Conservation (phyloP, 305 asterid genomes). For the Fraxinus angustifolia region DNA sequence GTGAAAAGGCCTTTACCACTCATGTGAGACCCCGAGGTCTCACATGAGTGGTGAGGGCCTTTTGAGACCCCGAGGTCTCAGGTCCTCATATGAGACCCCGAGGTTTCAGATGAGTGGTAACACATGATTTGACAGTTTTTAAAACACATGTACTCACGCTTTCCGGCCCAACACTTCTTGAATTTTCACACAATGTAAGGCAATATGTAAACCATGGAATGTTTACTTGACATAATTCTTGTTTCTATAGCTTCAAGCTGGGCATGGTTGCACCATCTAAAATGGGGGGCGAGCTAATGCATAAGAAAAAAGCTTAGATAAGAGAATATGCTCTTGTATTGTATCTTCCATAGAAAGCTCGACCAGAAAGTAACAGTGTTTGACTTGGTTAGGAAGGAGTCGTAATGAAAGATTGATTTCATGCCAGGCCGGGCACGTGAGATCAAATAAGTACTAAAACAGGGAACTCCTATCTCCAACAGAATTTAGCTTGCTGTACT, state of each 20-base stretch:
- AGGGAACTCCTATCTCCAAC: too few species aligned
- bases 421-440: background rate
- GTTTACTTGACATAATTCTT: background rate
- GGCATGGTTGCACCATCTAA: background rate
- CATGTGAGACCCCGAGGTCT: too few species aligned
- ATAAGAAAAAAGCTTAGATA: background rate
- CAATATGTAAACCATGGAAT: background rate
- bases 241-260: background rate
- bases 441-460: background rate
- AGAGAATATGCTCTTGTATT: background rate
- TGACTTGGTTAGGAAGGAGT: background rate
- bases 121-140: too few species aligned
- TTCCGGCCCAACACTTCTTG: too few species aligned
- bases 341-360: background rate
- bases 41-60: too few species aligned
- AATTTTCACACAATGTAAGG: too few species aligned
- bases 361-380: background rate
- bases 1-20: too few species aligned
- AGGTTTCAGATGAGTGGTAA: too few species aligned
- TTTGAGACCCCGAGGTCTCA: too few species aligned
- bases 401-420: background rate
- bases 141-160: too few species aligned
- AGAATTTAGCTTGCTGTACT: background rate
- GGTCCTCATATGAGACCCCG: too few species aligned
- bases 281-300: background rate